Evolutionary conservation across 2,329 filamentous ascomycete species (phyloP), one percentile per base, ranked within the genome.

Genomic region (Emmonsia crescens): DNA sequence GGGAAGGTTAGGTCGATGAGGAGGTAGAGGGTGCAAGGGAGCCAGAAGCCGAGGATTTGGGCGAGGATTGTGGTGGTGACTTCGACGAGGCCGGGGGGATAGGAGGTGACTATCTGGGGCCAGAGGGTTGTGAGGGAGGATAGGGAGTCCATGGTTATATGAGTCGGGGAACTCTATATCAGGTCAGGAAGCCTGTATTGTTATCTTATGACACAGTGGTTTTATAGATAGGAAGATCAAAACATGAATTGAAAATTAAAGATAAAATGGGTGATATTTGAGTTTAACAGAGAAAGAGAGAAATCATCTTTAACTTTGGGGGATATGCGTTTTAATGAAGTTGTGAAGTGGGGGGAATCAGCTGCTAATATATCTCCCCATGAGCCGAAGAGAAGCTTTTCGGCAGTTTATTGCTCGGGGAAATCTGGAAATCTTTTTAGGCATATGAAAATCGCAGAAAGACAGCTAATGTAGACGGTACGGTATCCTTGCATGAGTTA

Each of bases 41-140:
- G 52, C 60, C 65, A 64, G 57, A 67, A 66, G 51, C 61, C 57
- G 36, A 65, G 21, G 3, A 81, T 67, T 61, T 79, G 76, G 36
- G 77, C 76, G 5, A 80, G 72, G n/a, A 79, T 70, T 5, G 75
- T 75, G 27, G 80, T 73, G 19, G 79, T 67, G 29, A 67, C 60
- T 52, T 67, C 66, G 21, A 67, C 60, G 5, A 57, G 49, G 14
- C 52, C 40, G 6, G 66, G 65, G 6, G 65, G 60, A 38, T 63
- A 66, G 29, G 59, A 61, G 29, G 29, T 49, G 52, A 60, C 40
- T 49, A 64, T 60, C 12, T 29, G 24, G 21, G 59, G 27, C 61
- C 61, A 63, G 44, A 54, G 16, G 38, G 51, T 12, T 21, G 51
- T 44, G 36, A 59, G 56, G n/a, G 33, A 16, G 19, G 31, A n/a